Evolutionary conservation across 805 yeast genomes (phyloP).

Genomic region (Saitoella complicata): DNA sequence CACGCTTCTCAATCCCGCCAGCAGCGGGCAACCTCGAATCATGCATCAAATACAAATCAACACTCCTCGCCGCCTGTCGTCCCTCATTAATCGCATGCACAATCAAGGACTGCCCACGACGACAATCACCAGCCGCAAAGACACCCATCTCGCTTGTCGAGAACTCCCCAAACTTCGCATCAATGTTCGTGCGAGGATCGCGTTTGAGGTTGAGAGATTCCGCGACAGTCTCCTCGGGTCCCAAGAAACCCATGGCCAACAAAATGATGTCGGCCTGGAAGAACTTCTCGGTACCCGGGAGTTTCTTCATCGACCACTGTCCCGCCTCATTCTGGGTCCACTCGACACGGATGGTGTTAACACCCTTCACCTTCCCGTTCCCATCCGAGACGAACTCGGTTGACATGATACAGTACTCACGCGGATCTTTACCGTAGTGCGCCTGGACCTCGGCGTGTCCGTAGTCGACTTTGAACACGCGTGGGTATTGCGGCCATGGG

Average conservation of each 20-base stretch:
- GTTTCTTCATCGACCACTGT: conserved; percentile 98
- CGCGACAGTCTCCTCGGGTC: conserved; percentile 53
- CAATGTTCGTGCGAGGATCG: conserved; percentile 73
- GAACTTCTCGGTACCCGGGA: conserved; percentile 84
- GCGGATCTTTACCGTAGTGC: conserved; percentile 93
- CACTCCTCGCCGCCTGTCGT: conserved; percentile 93
- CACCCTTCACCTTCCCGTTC: conserved; percentile 85
- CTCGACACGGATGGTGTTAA: conserved; percentile 91
- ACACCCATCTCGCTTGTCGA: conserved; percentile 29
- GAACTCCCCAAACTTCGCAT: conserved; percentile 34
- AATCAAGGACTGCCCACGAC: conserved; percentile 94
- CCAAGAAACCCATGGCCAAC: conserved; percentile 93
- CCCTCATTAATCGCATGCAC: conserved; percentile 99
- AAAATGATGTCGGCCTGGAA: conserved; percentile 91
- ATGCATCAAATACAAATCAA: conserved; percentile 67
- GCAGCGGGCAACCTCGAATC: conserved; percentile 76
- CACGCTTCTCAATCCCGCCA: conserved; percentile 81
- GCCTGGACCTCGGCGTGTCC: conserved; percentile 92
- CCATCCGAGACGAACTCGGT: conserved; percentile 93
- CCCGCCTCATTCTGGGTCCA: conserved; percentile 94
- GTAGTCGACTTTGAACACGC: conserved; percentile 92
- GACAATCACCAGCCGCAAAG: conserved; percentile 97
- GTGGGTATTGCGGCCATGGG: conserved; percentile 99
- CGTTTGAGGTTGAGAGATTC: conserved; percentile 49
- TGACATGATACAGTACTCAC: conserved; percentile 88